phyloP scores from a whole-genome alignment of 192 early-diverging fungal species.

The Dimargaris xerosporica region DNA sequence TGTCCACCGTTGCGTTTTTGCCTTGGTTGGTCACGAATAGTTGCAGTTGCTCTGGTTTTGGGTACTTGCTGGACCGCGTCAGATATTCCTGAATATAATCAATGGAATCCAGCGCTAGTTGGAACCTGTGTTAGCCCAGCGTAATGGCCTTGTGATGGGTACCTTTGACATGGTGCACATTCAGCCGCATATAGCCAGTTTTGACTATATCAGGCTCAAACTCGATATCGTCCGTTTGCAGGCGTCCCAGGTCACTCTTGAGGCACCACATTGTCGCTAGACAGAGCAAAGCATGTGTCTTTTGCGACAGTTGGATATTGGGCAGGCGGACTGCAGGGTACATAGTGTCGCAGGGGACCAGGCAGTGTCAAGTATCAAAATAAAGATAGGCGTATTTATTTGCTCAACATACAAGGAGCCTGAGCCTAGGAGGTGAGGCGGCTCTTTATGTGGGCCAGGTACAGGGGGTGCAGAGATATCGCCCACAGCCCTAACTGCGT shows the following conservation, averaged over 20 bases:
- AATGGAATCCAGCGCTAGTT: neutral
- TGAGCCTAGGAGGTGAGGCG: no score
- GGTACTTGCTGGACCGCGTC: neutral
- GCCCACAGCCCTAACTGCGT: no score
- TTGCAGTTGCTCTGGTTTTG: neutral
- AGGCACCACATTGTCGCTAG: neutral
- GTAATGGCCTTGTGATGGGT: neutral
- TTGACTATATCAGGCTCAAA: neutral
- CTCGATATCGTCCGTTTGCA: neutral
- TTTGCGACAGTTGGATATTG: neutral
- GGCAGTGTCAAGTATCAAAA: no score
- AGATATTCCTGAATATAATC: neutral
- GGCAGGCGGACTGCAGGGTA: no score
- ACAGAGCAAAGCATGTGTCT: neutral
- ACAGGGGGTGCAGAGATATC: no score
- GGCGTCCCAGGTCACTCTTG: neutral
- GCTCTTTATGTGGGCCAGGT: no score
- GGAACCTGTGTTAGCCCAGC: neutral
- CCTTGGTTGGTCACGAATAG: neutral
- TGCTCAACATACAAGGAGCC: no score
- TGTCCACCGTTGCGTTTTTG: neutral
- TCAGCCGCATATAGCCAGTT: neutral
- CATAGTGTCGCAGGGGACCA: no score
- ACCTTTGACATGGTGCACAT: neutral
- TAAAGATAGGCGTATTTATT: no score